Evolutionary conservation across 2,329 filamentous ascomycete genomes (phyloP), one percentile per base, ranked within the genome.

Genomic region (Cercospora nicotianae): DNA sequence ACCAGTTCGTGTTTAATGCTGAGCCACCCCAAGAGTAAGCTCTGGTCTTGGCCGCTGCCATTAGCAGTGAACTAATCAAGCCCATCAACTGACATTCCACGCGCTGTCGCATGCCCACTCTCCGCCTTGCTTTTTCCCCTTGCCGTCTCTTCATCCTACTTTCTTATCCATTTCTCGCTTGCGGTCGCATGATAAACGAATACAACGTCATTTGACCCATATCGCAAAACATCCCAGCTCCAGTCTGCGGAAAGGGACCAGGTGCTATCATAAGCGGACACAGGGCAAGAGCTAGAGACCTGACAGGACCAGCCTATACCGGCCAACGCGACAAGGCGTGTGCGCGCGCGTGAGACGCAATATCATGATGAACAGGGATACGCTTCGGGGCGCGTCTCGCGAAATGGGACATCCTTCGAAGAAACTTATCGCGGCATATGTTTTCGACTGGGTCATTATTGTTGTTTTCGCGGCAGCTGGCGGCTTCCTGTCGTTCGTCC

Each of bases 371-470:
- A 63, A 58, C 67, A 57, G 55, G 20, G 65, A 60, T 23, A 42
- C 67, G 33, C 63, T 70, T 31, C 62, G 67, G 12, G 67, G 58
- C 28, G 67, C 70, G 10, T 59, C 64, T 0, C 66, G 61, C 58
- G 63, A 67, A 18, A 64, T 70, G 63, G 67, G 69, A 10, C 36
- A 63, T 18, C 60, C 69, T 16, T 66, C 66, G 12, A 71, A 71
- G 26, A 68, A 64, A 42, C 79, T 93, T 48, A 77, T 90, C 51
- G 75, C 87, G 9, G 91, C 90, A 3, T 94, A 94, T 77, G 80
- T 89, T 59, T 80, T 91, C 67, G 91, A 94, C 81, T 94, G 91
- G 91, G 76, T 90, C 58, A 82, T 91, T 67, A 86, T 91, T 67
- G 79, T 90, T 63, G 66, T 63, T 28, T 69, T 75, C 65, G 74